These are phyloP conservation scores for Cornus controversa DNA, from an alignment of 148 eudicot genomes.

Conservation along the genomic window DNA sequence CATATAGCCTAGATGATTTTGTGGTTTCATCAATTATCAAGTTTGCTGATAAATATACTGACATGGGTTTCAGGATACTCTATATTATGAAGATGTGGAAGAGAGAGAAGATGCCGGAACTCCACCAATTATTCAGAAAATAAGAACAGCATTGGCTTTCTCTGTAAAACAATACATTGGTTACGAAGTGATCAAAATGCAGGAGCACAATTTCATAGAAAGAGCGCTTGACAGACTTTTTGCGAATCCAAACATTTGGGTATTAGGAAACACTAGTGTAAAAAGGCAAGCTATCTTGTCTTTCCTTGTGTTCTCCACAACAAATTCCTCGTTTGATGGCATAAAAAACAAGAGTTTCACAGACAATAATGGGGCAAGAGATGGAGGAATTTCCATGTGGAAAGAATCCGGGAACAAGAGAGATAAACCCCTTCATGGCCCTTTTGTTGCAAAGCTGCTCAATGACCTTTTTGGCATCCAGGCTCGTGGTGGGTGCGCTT, in stretches of 20 bases:
- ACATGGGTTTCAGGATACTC: constrained; percentile 26
- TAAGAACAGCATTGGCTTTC: constrained; percentile 44
- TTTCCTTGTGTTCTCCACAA: constrained; percentile 33
- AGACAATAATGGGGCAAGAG: too few species aligned
- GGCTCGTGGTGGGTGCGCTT: constrained; percentile 53
- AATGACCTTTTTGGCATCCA: constrained; percentile 52
- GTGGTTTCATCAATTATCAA: background rate
- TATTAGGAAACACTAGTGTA: constrained; percentile 25
- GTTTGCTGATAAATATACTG: background rate
- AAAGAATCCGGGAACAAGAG: background rate
- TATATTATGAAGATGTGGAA: constrained; percentile 33
- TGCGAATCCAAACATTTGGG: constrained; percentile 17
- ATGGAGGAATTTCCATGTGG: background rate
- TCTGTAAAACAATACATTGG: constrained; percentile 50
- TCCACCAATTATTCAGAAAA: constrained; percentile 40
- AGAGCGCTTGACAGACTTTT: constrained; percentile 28
- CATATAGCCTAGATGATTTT: background rate
- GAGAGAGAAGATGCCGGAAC: constrained; percentile 54
- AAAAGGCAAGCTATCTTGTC: constrained; percentile 32
- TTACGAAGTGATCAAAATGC: constrained; percentile 25
- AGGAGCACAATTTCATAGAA: constrained; percentile 22
- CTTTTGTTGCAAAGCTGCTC: constrained; percentile 43
- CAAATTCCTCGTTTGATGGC: background rate
- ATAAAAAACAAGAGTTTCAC: background rate
- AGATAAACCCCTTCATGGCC: constrained; percentile 43